phyloP scores from a whole-genome alignment of 768 basidiomycete genomes.

The Pulveroboletus sp. region DNA sequence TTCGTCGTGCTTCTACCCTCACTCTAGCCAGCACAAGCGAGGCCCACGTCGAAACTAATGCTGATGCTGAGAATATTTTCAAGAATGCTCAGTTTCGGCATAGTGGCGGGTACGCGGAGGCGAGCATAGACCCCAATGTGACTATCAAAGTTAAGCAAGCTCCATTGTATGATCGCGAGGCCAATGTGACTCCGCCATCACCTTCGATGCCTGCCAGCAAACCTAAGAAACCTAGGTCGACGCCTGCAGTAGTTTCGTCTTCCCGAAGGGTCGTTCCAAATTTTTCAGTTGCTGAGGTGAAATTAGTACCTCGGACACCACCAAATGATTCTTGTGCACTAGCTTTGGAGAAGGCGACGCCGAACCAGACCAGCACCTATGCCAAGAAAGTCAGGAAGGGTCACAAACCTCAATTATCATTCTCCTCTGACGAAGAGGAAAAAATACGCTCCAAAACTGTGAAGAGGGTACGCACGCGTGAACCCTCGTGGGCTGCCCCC shows the following conservation, averaged over 20 bases:
- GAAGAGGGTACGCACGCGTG: slow-evolving; percentile 56
- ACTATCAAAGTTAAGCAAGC: slow-evolving; percentile 40
- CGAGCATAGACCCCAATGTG: slow-evolving; percentile 17
- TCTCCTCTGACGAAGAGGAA: slow-evolving; percentile 79
- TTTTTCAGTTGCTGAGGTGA: slow-evolving; percentile 3
- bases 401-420: slow-evolving; percentile 41
- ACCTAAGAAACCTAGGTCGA: slow-evolving; percentile 14
- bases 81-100: slow-evolving; percentile 9
- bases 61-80: slow-evolving; percentile 10
- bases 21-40: slow-evolving; percentile 26
- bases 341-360: slow-evolving; percentile 17
- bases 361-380: slow-evolving; percentile 10
- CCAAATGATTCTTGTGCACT: slow-evolving; percentile 13
- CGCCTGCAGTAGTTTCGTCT: not conserved
- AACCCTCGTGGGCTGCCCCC: slow-evolving; percentile 31
- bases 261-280: slow-evolving; percentile 5
- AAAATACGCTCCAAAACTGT: slow-evolving; percentile 54
- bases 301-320: slow-evolving; percentile 23
- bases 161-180: slow-evolving; percentile 48
- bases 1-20: slow-evolving; percentile 36
- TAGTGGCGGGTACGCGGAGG: slow-evolving; percentile 16
- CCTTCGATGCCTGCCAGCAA: slow-evolving; percentile 13
- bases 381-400: slow-evolving; percentile 31
- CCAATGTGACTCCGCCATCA: not conserved
- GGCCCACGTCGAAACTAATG: slow-evolving; percentile 4